phyloP scores from a whole-genome alignment of 495 filamentous ascomycete genomes.

The Tetracladium setigerum region DNA sequence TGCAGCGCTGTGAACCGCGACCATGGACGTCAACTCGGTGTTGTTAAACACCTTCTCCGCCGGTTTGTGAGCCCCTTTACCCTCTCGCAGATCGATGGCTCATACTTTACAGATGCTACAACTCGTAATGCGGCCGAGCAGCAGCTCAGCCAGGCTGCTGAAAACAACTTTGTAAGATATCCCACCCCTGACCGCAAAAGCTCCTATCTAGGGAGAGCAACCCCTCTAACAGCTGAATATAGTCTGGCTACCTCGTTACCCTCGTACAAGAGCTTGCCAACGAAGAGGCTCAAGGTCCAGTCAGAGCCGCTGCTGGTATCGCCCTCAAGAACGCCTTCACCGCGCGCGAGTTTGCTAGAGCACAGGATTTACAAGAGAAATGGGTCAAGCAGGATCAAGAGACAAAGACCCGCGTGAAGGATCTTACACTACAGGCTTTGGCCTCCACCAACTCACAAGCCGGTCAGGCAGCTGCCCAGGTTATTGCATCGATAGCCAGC shows the following conservation, averaged over 20 bases:
- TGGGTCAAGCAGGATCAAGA: slow-evolving; percentile 74
- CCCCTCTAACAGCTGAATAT: slow-evolving; percentile 16
- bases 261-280: slow-evolving; percentile 90
- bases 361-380: slow-evolving; percentile 82
- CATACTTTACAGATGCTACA: slow-evolving; percentile 60
- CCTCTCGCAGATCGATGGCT: slow-evolving; percentile 5
- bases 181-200: slow-evolving; percentile 15
- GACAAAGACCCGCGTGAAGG: slow-evolving; percentile 80
- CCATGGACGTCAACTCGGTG: slow-evolving; percentile 71
- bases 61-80: slow-evolving; percentile 37
- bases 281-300: slow-evolving; percentile 71
- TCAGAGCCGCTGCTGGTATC: slow-evolving; percentile 88
- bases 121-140: slow-evolving; percentile 86
- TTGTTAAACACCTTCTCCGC: slow-evolving; percentile 64
- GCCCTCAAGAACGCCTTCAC: slow-evolving; percentile 96
- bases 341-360: slow-evolving; percentile 77
- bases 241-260: slow-evolving; percentile 86
- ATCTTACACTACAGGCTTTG: slow-evolving; percentile 78
- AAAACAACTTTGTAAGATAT: slow-evolving; percentile 84
- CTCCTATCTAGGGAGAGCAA: slow-evolving; percentile 1
- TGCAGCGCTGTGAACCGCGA: slow-evolving; percentile 28
- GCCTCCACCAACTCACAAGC: slow-evolving; percentile 66
- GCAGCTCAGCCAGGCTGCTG: slow-evolving; percentile 85
- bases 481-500: slow-evolving; percentile 87
- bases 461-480: slow-evolving; percentile 84